Evolutionary conservation across 192 early-diverging fungal species (phyloP), one percentile per base, ranked within the genome.

Genomic region (Rhizoclosmatium globosum): DNA sequence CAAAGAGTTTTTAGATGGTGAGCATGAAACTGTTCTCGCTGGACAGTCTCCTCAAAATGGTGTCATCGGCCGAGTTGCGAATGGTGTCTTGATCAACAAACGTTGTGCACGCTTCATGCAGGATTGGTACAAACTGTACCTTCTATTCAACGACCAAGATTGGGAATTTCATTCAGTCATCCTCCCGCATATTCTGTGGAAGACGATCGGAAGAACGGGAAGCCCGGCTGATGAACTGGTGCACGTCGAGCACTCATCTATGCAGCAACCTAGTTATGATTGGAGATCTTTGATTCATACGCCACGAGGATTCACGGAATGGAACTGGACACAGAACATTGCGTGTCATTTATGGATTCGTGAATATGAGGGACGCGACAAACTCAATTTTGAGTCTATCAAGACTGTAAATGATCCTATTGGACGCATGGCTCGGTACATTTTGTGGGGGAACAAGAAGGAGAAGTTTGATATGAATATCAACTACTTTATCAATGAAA

Each of bases 81-180:
- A 89, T 68, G 87, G 83, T 48, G 75, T 89, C 31, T 85, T 89
- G n/a, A 65, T 88, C 31, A 41, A 83, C 4, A 71, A 79, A 43
- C 85, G 84, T 3, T 71, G 83, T 66, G 77, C 87, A 15, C 71
- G 71, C 1, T 90, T 90, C 48, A 47, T 89, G n/a, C 72, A 82
- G 21, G 68, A 82, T 15, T 90, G 89, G 89, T 80, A 53, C 50
- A 7, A 53, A 17, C 50, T 13, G 6, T 53, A 53, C 17, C 6
- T 53, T 53, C 50, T 13, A 41, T 64, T 64, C 21, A 41, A 64
- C 21, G 21, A 64, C 62, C 21, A 64, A 64, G 62, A 21, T 11
- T 64, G 62, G 62, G 62, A 21, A 23, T 7, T 11, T 7, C 62
- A 64, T 6, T 17, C 11, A 6, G 11, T 64, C 11, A 11, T 39